These are phyloP conservation scores for Venturia aucupariae DNA, from an alignment of 2,329 filamentous ascomycete genomes.

Conservation along the genomic window DNA sequence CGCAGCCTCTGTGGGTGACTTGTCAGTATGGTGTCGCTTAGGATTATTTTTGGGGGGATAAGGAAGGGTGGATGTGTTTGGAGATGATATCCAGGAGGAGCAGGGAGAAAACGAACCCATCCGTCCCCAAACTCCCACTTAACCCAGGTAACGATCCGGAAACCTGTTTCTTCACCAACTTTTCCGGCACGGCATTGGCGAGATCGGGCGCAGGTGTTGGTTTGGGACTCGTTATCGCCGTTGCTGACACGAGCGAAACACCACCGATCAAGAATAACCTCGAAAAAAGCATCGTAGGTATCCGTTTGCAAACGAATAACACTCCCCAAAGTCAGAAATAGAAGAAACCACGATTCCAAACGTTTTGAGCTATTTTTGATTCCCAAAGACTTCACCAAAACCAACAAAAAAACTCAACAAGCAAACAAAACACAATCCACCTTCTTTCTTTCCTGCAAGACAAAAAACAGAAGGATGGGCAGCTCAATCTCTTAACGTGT, in stretches of 20 bases:
- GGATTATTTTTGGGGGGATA: too few species aligned
- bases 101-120: background rate
- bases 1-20: background rate
- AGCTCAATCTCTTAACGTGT: too few species aligned
- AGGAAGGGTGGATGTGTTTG: background rate
- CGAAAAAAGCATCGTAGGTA: background rate
- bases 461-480: too few species aligned
- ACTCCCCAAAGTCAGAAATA: too few species aligned
- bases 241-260: background rate
- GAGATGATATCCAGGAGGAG: background rate
- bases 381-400: too few species aligned
- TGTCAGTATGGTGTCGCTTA: too few species aligned
- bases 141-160: background rate
- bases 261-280: background rate
- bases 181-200: background rate
- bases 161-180: background rate
- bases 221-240: background rate
- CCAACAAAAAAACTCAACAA: too few species aligned
- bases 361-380: too few species aligned
- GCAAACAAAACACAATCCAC: too few species aligned
- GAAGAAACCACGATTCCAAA: too few species aligned
- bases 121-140: background rate
- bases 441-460: too few species aligned
- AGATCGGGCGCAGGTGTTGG: background rate
- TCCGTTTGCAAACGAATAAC: background rate